Evolutionary conservation across 345 rosid genomes (phyloP).

Genomic region (Psidium friedrichsthalianum): DNA sequence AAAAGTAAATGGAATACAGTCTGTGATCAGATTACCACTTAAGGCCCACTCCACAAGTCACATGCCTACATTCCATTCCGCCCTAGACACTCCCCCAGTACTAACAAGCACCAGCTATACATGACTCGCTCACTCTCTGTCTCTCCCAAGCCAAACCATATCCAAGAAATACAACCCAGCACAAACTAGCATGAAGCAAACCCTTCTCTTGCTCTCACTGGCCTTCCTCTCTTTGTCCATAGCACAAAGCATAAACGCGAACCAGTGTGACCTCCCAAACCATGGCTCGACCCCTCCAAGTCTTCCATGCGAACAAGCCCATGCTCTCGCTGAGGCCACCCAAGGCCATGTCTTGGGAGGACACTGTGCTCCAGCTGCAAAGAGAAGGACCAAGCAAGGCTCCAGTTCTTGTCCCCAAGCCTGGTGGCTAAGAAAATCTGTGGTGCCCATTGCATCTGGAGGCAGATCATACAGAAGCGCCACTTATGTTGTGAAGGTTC

Average conservation of each 20-base stretch:
- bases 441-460: slow-evolving; percentile 85
- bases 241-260: slow-evolving; percentile 24
- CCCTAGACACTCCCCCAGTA: background rate
- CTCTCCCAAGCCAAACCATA: background rate
- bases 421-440: slow-evolving; percentile 54
- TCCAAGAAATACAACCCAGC: background rate
- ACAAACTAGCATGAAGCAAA: slow-evolving; percentile 6
- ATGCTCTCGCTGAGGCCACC: slow-evolving; percentile 57
- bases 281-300: slow-evolving; percentile 57
- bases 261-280: slow-evolving; percentile 37
- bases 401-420: slow-evolving; percentile 45
- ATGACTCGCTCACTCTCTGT: background rate
- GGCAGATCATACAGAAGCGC: slow-evolving; percentile 76
- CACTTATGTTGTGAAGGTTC: slow-evolving; percentile 61
- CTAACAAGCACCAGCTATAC: background rate
- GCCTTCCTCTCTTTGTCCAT: slow-evolving; percentile 7
- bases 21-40: slow-evolving; percentile 22
- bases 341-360: slow-evolving; percentile 65
- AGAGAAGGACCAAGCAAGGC: slow-evolving; percentile 64
- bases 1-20: slow-evolving; percentile 51
- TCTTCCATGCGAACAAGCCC: slow-evolving; percentile 73
- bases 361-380: slow-evolving; percentile 50
- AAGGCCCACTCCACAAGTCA: background rate
- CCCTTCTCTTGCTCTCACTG: slow-evolving; percentile 8
- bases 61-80: slow-evolving; percentile 5